These are phyloP conservation scores for Aspergillus arachidicola DNA, from an alignment of 2,329 filamentous ascomycete species.

Conservation along the genomic window DNA sequence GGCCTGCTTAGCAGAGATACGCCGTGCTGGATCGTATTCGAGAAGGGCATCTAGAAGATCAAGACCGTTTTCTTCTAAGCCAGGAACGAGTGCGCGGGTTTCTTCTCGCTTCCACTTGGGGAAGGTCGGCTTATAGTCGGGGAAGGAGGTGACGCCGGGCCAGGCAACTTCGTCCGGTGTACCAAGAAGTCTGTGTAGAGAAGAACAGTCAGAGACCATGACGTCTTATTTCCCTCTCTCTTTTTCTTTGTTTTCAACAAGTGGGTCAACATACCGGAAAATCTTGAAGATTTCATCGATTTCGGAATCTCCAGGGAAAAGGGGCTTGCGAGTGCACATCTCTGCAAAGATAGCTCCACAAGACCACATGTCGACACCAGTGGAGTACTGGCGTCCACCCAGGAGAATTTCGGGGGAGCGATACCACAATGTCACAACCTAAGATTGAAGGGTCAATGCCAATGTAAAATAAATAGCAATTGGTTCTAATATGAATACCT, in stretches of 20 bases:
- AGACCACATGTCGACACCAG: constrained; percentile 95
- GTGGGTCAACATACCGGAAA: constrained; percentile 66
- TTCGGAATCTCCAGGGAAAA: constrained; percentile 90
- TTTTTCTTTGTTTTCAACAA: background rate
- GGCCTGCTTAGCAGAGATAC: constrained; percentile 87
- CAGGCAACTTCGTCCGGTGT: constrained; percentile 80
- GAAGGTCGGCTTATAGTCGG: constrained; percentile 90
- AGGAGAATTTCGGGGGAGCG: constrained; percentile 87
- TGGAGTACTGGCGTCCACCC: constrained; percentile 88
- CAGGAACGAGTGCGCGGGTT: constrained; percentile 66
- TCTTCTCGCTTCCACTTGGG: constrained; percentile 83
- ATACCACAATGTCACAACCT: constrained; percentile 93
- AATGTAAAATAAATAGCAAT: background rate
- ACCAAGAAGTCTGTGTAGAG: constrained; percentile 65
- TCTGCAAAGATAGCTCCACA: constrained; percentile 93
- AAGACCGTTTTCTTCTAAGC: constrained; percentile 65
- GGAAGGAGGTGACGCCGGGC: constrained; percentile 93
- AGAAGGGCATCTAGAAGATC: constrained; percentile 67
- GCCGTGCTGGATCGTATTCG: constrained; percentile 82
- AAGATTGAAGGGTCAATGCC: constrained; percentile 16
- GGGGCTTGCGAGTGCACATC: constrained; percentile 91
- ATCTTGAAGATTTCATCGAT: constrained; percentile 96
- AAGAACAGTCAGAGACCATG: constrained; percentile 23
- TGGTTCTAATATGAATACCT: constrained; percentile 51
- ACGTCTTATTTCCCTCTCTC: background rate